Evolutionary conservation across 139 green algal species (phyloP), one percentile per base, ranked within the genome.

Genomic region (Ulvella scutata): DNA sequence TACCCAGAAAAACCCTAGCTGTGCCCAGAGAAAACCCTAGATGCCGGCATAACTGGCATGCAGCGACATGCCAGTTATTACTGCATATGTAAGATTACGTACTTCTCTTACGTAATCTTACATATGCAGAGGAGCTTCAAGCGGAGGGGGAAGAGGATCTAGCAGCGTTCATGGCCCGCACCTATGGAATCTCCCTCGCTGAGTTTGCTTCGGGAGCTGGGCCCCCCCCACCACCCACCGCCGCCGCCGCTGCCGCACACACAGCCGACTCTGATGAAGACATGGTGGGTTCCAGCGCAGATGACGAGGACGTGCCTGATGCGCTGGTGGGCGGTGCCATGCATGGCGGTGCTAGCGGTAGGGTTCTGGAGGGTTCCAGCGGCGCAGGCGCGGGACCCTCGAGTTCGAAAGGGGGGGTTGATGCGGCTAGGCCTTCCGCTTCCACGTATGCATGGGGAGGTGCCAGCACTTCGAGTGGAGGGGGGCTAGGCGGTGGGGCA

Each of bases 261-360:
- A 61, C 29, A 1, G 61, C 23, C 4, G 43, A 43, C 34, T 9
- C 3, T 4, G 77, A 78, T 37, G 77, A 78, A 3, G 72, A 61
- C 43, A 37, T 75, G 43, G 73, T 61, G 26, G 72, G 21, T 39
- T 37, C 29, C 26, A 36, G 33, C 36, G 31, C 21, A 10, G 73
- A 78, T 4, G 77, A 79, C 20, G 73, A 78, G 40, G 73, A 61
- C 10, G 74, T 37, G 31, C 35, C 61, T 23, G 72, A 33, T 0
- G 36, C 43, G 4, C 35, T 17, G 28, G 77, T 6, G 43, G 62
- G 72, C 34, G 38, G 77, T 26, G 43, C n/a, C n/a, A n/a, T n/a
- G n/a, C n/a, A n/a, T n/a, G n/a, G n/a, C n/a, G n/a, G n/a, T n/a
- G n/a, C n/a, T n/a, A n/a, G n/a, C n/a, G n/a, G n/a, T n/a, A n/a